Base-by-base conservation (phyloP, 2,329 filamentous ascomycete genomes). In the Colletotrichum endophyticum region DNA sequence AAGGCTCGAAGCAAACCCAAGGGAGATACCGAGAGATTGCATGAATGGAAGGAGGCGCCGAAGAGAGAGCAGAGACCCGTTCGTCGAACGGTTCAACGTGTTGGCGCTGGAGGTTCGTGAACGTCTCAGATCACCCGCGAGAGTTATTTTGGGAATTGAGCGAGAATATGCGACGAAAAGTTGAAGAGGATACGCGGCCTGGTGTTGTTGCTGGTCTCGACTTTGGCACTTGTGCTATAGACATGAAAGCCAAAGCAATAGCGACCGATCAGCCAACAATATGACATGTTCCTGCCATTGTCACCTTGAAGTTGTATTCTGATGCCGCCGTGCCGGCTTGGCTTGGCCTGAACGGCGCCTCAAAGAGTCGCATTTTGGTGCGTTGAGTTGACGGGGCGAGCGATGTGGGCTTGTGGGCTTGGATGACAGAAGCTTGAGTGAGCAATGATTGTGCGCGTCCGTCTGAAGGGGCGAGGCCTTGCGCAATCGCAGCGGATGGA, bases 361-460 rank as follows among this genome's bases (percentile, higher is more conserved):
- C 59, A 34, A 32, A 62, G 59, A 22, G 69, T 75, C 30, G 69
- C 73, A 67, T 32, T 75, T 22, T 36, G 56, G 12, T 66, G 64
- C 64, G 36, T 67, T 39, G 36, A 25, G 15, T 59, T 34, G 32
- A 49, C 44, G 34, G 28, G 22, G 34, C 67, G 34, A 34, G 22
- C 53, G 22, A 28, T 19, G 67, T 61, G 56, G 44, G 44, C n/a
- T 53, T 53, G 27, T 22, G 32, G 59, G 32, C 64, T 62, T 73
- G 70, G 64, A 76, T 76, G 70, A 53, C 66, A 76, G 74, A 70
- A 76, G 70, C 64, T 74, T 74, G 49, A 67, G 62, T 53, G 44
- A n/a, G 59, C 30, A 22, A 44, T 30, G 49, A 73, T 62, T 27
- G 56, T 30, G 69, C 27, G n/a, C 25, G 36, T 70, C 64, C 70